Conservation (phyloP, 2,329 filamentous ascomycete species). For the Colletotrichum theobromicola region DNA sequence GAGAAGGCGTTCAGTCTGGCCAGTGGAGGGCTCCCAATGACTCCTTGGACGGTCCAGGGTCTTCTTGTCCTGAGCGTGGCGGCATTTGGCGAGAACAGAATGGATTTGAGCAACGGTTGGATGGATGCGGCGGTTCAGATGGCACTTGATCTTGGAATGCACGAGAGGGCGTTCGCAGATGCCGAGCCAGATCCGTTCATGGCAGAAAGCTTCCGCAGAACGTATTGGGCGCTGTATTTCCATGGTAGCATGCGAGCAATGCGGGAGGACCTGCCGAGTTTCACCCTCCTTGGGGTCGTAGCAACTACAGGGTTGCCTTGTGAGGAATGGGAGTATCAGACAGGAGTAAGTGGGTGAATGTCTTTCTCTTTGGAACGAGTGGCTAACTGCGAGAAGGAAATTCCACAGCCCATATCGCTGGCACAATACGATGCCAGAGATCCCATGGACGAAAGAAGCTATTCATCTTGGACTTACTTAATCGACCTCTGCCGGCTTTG, state of each 20-base stretch:
- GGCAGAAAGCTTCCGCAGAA: conserved; percentile 45
- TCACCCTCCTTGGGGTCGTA: conserved; percentile 31
- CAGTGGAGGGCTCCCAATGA: conserved; percentile 35
- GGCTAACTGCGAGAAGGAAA: conserved; percentile 27
- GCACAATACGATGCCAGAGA: conserved; percentile 39
- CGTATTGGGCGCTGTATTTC: conserved; percentile 44
- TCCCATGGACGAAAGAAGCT: conserved; percentile 36
- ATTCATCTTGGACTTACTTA: conserved; percentile 43
- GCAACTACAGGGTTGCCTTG: conserved; percentile 42
- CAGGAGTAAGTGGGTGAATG: conserved; percentile 36
- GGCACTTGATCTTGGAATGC: conserved; percentile 37
- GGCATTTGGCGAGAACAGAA: conserved; percentile 33
- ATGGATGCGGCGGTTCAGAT: conserved; percentile 32
- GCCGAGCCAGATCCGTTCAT: conserved; percentile 36
- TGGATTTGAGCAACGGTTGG: conserved; percentile 31
- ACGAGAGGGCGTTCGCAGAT: conserved; percentile 35
- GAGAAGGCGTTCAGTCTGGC: conserved; percentile 34
- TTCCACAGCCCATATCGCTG: conserved; percentile 37
- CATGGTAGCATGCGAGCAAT: conserved; percentile 28
- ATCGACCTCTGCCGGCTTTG: conserved; percentile 41
- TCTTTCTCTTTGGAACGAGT: neutral
- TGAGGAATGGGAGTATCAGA: conserved; percentile 45
- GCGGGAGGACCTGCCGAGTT: conserved; percentile 26
- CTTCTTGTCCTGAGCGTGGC: conserved; percentile 34
- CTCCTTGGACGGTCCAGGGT: conserved; percentile 36